Evolutionary conservation across 495 filamentous ascomycete species (phyloP), one percentile per base, ranked within the genome.

Genomic region (Massariosphaeria phaeospora): DNA sequence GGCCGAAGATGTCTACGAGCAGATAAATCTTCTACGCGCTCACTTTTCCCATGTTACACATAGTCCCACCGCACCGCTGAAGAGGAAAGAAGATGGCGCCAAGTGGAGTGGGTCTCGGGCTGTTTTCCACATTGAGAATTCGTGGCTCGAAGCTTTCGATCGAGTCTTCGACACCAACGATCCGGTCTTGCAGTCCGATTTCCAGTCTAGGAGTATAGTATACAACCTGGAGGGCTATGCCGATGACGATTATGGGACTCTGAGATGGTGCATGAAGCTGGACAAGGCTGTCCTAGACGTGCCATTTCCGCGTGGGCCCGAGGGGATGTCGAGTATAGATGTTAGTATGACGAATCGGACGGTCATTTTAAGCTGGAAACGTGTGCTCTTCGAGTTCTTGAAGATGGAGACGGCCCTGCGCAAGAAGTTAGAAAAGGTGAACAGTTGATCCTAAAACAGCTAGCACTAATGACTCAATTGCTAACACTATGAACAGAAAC

Each of bases 111-210:
- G 4, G 3, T 11, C 29, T n/a, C 25, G 27, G 24, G 51, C 51
- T 3, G 13, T 54, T 17, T 54, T 57, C 11, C n/a, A 29, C 18
- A 57, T 44, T 11, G 54, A 57, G 2, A 20, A 57, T n/a, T 8
- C 35, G 12, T 57, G 38, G 44, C 39, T 41, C 36, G 12, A 49
- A 0, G 20, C 17, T 4, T 17, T 43, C 26, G 21, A 35, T 7
- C 26, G n/a, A 24, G 5, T 17, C 31, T 2, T 20, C 9, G 24
- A 26, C 31, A 11, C 8, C 2, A 20, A 17, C 2, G 18, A 7
- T 9, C 45, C 45, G 10, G 9, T 15, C 36, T n/a, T n/a, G n/a
- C n/a, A n/a, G n/a, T n/a, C n/a, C n/a, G n/a, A n/a, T n/a, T n/a
- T n/a, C n/a, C n/a, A 24, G 17, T 7, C 10, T 34, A 18, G 10